phyloP scores from a whole-genome alignment of 2,329 filamentous ascomycete species.

The Verticillium dahliae region DNA sequence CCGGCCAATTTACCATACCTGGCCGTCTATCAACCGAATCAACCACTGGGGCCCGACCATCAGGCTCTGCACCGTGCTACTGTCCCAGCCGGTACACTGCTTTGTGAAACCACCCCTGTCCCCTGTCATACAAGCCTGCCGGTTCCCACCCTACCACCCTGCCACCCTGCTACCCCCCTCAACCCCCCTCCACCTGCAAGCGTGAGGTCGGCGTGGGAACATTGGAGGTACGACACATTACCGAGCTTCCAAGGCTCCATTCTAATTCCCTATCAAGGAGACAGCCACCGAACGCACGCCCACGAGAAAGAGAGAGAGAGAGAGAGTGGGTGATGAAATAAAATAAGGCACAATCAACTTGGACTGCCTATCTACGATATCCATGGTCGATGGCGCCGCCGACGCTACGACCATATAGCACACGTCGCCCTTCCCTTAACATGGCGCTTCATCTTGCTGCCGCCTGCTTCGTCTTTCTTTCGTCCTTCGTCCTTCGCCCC shows the following conservation, averaged over 20 bases:
- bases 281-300: background rate
- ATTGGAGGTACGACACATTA: background rate
- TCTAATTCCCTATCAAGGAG: background rate
- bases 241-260: background rate
- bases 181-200: background rate
- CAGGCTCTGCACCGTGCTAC: background rate
- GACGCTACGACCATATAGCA: background rate
- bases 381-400: no score
- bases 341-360: background rate
- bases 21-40: background rate
- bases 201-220: background rate
- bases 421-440: background rate
- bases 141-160: conserved; percentile 8
- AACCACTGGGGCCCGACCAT: background rate
- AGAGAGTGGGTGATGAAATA: no score
- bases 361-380: background rate
- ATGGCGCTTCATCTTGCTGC: background rate
- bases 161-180: background rate
- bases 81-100: background rate
- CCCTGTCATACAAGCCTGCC: conserved; percentile 10
- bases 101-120: conserved; percentile 2
- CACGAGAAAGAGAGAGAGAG: background rate
- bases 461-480: background rate
- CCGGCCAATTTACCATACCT: background rate
- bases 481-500: background rate